Base-by-base conservation (phyloP, 208 protist genomes). In the Herpetomonas tarakana region DNA sequence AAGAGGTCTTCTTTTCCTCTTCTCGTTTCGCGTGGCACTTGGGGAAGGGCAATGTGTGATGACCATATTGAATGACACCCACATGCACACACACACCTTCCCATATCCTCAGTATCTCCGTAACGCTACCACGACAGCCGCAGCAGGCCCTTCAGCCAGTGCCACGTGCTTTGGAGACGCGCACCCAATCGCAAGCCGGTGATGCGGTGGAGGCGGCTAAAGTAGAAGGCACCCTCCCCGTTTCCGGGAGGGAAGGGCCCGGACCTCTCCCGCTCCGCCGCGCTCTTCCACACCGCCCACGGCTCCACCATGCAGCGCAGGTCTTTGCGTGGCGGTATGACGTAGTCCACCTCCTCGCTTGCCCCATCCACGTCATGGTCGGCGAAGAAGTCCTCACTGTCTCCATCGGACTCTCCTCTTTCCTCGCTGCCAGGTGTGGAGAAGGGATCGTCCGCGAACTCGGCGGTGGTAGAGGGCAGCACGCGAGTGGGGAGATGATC, bases 171-270 rank as follows among this genome's bases (percentile, higher is more conserved):
- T 14, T 65, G 57, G 24, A 69, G n/a, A 16, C 4, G 18, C 1
- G 74, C 68, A 9, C 69, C 78, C 60, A 68, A 74, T 55, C 74
- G 74, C 21, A 68, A 66, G 24, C 83, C 86, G 25, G 71, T 79
- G 14, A 93, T 53, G 41, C 68, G 58, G 45, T 93, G 83, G 31
- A 91, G 65, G 0, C 86, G 81, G 21, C 62, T 50, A 41, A 86
- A 89, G 72, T 87, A 93, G 52, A 68, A 84, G 12, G 46, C 46
- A 11, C 86, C 86, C 44, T 93, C 86, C 14, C 86, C 86, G 47
- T 78, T 47, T 7, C 28, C 53, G 11, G 79, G 59, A 21, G 56
- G 39, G 39, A 35, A 46, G 2, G 70, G 35, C 27, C 67, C 60
- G 31, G 67, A 29, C 1, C 27, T 53, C 14, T 62, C 54, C 30